phyloP scores from a whole-genome alignment of 108 stramenopile species.

The Skeletonema grethae region DNA sequence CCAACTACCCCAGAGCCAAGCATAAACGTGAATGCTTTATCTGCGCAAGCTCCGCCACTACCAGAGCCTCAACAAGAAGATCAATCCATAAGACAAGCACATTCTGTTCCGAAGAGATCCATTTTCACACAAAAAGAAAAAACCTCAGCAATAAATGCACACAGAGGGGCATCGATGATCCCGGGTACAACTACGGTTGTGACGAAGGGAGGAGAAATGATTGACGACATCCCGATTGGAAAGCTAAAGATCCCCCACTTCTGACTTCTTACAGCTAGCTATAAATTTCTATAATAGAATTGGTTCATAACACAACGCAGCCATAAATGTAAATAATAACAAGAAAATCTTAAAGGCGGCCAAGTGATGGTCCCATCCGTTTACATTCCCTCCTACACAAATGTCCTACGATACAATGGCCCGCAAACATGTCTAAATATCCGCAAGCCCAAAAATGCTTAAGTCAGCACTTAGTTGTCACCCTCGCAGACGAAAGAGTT shows the following conservation, averaged over 20 bases:
- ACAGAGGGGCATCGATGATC: constrained; percentile 7
- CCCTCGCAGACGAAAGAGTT: constrained; percentile 79
- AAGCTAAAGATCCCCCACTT: background rate
- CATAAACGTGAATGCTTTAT: background rate
- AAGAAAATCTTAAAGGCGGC: constrained; percentile 2
- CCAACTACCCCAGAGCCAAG: constrained; percentile 6
- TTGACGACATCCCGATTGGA: constrained; percentile 34
- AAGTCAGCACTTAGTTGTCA: constrained; percentile 58
- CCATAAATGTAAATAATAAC: background rate
- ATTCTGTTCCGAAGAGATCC: constrained; percentile 16
- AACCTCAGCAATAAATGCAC: constrained; percentile 15
- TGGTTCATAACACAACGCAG: background rate
- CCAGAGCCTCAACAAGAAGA: constrained; percentile 7
- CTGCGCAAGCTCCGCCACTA: constrained; percentile 11
- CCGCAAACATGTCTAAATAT: constrained; percentile 15
- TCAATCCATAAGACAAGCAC: background rate
- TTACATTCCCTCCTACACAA: constrained; percentile 20
- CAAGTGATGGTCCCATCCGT: constrained; percentile 10
- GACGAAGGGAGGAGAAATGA: constrained; percentile 32
- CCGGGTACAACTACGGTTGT: constrained; percentile 33
- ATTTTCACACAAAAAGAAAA: constrained; percentile 29
- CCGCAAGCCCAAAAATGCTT: background rate
- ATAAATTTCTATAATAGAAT: background rate
- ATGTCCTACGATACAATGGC: background rate
- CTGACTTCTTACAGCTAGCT: background rate